A percentile compares a stretch with the other conserved stretches of the same genome.
These are phyloP conservation scores for Russula sp. DNA, from an alignment of 768 basidiomycete genomes.

Conservation along the genomic window DNA sequence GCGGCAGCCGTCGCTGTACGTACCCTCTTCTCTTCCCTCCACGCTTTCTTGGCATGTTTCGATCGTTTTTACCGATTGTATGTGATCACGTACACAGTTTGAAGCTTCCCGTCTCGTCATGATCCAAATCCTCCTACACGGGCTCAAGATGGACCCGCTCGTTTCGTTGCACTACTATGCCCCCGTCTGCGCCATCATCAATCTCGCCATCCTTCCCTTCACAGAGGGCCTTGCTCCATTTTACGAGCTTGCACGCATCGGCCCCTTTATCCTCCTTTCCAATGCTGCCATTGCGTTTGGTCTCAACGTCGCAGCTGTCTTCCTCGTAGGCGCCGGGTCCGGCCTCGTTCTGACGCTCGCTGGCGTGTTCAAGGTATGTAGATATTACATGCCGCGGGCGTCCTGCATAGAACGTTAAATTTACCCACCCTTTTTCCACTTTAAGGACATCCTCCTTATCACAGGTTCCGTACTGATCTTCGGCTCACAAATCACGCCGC, in stretches of 20 bases:
- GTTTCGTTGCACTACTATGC: constrained; percentile 96
- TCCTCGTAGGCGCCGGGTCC: constrained; percentile 82
- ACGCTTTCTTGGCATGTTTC: not conserved
- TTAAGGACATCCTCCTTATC: constrained; percentile 88
- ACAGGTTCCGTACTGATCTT: constrained; percentile 85
- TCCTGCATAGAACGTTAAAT: not conserved
- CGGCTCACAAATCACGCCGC: constrained; percentile 65
- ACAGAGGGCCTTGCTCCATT: constrained; percentile 90
- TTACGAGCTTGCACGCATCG: constrained; percentile 47
- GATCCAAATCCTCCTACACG: constrained; percentile 91
- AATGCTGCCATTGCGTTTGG: constrained; percentile 87
- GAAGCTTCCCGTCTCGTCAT: constrained; percentile 93
- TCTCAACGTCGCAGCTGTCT: constrained; percentile 90
- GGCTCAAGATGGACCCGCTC: constrained; percentile 95
- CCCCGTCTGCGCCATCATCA: constrained; percentile 89
- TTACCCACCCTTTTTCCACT: not conserved
- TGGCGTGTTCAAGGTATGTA: constrained; percentile 79
- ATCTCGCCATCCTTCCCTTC: constrained; percentile 79
- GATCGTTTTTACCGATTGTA: not conserved
- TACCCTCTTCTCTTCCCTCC: constrained; percentile 21
- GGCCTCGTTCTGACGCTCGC: constrained; percentile 89
- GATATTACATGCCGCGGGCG: not conserved
- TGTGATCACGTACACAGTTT: constrained; percentile 42
- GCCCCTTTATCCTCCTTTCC: constrained; percentile 58
- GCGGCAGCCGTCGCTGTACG: constrained; percentile 76